Base-by-base conservation (phyloP, 179 eudicot genomes). In the Nepenthes alata region DNA sequence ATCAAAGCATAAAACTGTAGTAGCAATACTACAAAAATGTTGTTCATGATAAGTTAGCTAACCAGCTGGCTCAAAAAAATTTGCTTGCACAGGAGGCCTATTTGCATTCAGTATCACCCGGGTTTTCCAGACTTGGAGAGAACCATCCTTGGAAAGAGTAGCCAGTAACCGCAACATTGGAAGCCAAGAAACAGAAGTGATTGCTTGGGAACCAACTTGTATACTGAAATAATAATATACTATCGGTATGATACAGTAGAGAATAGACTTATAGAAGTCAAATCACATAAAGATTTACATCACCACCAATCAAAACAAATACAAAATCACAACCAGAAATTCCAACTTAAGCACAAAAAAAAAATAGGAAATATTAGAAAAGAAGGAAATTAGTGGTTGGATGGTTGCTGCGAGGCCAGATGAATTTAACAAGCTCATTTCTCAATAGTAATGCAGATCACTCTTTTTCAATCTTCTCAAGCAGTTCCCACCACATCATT, bases 1-100 rank as follows among this genome's bases (percentile, higher is more conserved):
- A 37, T 14, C 45, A 58, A 35, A 3, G 4, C 14, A 58, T 11
- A n/a, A 3, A 45, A 39, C 37, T 14, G 34, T 35, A 38, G 15
- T 5, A 15, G 56, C 41, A 68, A 63, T 61, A 45, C 11, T 12
- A 38, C 47, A 72, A 49, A 58, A 62, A 62, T 57, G 7, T 25
- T 8, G 15, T 10, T 11, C n/a, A 39, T 47, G 63, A 68, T 9
- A 35, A 66, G 16, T 10, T 13, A 69, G 67, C 93, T 79, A 60
- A 93, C 98, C 95, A 79, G 98, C 95, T 77, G 91, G 73, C 80
- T 93, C 98, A 70, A 93, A 93, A 76, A 89, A 93, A 62, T 79
- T 87, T 61, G 97, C 89, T 75, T 81, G 90, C 78, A 80, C 80
- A 34, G 95, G 94, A 37, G 95, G 88, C 69, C 81, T 83, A 68